Percentiles rank a stretch among this genome's conserved stretches.
Evolutionary conservation across 2,329 filamentous ascomycete genomes (phyloP).

Genomic region (Metarhizium robertsii): DNA sequence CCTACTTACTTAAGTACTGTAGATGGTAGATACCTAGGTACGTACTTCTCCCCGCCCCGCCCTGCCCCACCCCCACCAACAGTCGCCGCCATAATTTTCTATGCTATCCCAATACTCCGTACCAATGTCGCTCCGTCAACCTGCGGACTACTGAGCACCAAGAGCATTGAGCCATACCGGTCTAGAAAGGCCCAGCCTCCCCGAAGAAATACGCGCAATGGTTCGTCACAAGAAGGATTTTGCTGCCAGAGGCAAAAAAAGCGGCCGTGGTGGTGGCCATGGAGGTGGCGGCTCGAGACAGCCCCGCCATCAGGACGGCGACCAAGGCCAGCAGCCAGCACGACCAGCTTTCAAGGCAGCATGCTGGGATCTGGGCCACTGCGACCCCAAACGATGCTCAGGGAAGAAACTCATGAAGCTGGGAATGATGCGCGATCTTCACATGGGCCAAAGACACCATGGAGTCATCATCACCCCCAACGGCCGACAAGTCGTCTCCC

Average conservation of each 20-base stretch:
- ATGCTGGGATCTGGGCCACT: slow-evolving; percentile 97
- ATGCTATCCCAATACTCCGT: too few species aligned
- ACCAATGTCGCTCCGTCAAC: background rate
- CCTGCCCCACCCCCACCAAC: too few species aligned
- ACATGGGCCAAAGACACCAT: slow-evolving; percentile 82
- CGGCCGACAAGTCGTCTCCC: slow-evolving; percentile 75
- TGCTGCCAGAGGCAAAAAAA: slow-evolving; percentile 65
- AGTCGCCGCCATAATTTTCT: too few species aligned
- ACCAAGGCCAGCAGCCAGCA: slow-evolving; percentile 13
- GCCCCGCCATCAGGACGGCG: slow-evolving; percentile 33
- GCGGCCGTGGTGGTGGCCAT: slow-evolving; percentile 44
- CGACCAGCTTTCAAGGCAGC: slow-evolving; percentile 73
- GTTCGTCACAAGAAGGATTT: slow-evolving; percentile 92
- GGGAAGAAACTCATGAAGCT: slow-evolving; percentile 90
- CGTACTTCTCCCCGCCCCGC: background rate
- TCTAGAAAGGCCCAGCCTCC: slow-evolving; percentile 32
- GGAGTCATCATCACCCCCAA: slow-evolving; percentile 95
- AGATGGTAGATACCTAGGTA: background rate
- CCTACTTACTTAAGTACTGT: background rate
- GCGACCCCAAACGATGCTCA: slow-evolving; percentile 92
- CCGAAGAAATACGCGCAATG: slow-evolving; percentile 44
- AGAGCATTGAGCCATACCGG: slow-evolving; percentile 87
- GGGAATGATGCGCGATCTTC: slow-evolving; percentile 86
- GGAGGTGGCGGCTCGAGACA: slow-evolving; percentile 27
- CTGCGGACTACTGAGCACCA: slow-evolving; percentile 66